Percentiles rank a stretch among this genome's conserved stretches.
phyloP scores from a whole-genome alignment of 495 filamentous ascomycete species.

The Aspergillus mulundensis region DNA sequence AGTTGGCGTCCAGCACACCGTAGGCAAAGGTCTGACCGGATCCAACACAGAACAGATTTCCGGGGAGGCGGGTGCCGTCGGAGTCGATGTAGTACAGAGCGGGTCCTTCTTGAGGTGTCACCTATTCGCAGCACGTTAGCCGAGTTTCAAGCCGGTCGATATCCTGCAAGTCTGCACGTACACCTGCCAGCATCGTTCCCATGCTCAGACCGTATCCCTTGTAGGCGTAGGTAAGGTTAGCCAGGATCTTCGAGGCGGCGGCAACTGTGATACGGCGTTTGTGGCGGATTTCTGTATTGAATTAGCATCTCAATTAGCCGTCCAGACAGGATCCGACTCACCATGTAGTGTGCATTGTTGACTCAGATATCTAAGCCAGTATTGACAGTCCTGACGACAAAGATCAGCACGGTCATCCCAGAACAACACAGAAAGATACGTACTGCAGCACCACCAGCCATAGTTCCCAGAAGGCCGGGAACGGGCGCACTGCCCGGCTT shows the following conservation, averaged over 20 bases:
- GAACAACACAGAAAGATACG: conserved; percentile 24
- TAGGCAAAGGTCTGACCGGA: conserved; percentile 98
- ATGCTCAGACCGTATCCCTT: conserved; percentile 97
- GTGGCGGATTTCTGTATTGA: conserved; percentile 72
- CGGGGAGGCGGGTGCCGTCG: conserved; percentile 87
- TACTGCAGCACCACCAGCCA: conserved; percentile 96
- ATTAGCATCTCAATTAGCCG: conserved; percentile 6
- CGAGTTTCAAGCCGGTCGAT: too few relatives aligned
- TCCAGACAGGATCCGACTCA: conserved; percentile 13
- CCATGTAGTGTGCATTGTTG: conserved; percentile 98
- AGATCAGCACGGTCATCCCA: conserved; percentile 11
- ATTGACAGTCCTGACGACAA: conserved; percentile 80
- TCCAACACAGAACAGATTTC: conserved; percentile 97
- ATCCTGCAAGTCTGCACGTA: conserved; percentile 32
- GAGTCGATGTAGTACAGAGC: conserved; percentile 99
- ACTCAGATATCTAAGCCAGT: conserved; percentile 97
- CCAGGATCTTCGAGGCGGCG: conserved; percentile 95
- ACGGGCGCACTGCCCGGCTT: conserved; percentile 70
- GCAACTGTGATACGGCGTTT: conserved; percentile 98
- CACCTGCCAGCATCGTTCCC: conserved; percentile 98
- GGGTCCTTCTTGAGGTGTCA: conserved; percentile 88
- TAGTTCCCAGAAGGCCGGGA: conserved; percentile 82
- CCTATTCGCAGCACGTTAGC: conserved; percentile 22
- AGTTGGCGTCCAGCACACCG: conserved; percentile 94
- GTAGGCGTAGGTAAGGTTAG: conserved; percentile 96